These are phyloP conservation scores for Neonectria coccinea DNA, from an alignment of 2,329 filamentous ascomycete species.

Conservation along the genomic window DNA sequence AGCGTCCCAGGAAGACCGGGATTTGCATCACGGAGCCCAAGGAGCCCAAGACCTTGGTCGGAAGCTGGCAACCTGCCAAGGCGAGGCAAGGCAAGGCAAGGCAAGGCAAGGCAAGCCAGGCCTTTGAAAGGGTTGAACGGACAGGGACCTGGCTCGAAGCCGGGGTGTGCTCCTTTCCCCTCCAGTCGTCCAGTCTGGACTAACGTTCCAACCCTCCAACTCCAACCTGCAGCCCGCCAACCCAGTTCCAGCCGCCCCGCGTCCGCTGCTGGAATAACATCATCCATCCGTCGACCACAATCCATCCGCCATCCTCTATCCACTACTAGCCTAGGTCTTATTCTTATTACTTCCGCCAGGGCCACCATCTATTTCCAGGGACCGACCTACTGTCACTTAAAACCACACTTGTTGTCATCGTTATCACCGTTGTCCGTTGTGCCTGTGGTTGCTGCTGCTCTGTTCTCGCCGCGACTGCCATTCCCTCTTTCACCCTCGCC, in stretches of 20 bases:
- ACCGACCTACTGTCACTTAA: constrained; percentile 32
- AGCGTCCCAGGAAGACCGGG: neutral
- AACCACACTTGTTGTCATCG: constrained; percentile 32
- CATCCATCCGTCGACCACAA: constrained; percentile 39
- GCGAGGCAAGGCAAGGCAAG: constrained; percentile 8
- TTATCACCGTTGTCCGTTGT: constrained; percentile 6
- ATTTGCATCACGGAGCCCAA: constrained; percentile 12
- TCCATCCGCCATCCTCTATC: constrained; percentile 16
- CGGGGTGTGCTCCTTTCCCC: constrained; percentile 36
- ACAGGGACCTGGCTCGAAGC: constrained; percentile 11
- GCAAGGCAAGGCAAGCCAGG: constrained; percentile 6
- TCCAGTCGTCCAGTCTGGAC: constrained; percentile 17
- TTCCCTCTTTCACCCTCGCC: neutral
- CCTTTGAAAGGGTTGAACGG: constrained; percentile 1
- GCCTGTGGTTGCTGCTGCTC: constrained; percentile 1
- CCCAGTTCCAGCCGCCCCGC: constrained; percentile 41
- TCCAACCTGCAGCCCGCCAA: constrained; percentile 7
- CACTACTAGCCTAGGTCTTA: constrained; percentile 17
- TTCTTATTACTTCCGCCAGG: constrained; percentile 35
- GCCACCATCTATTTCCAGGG: constrained; percentile 28
- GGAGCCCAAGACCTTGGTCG: neutral
- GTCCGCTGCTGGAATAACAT: constrained; percentile 43
- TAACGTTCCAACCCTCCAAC: constrained; percentile 15
- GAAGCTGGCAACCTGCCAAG: constrained; percentile 7
- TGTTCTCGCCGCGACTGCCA: neutral